Conservation (phyloP, 495 filamentous ascomycete genomes). For the Neurospora africana region DNA sequence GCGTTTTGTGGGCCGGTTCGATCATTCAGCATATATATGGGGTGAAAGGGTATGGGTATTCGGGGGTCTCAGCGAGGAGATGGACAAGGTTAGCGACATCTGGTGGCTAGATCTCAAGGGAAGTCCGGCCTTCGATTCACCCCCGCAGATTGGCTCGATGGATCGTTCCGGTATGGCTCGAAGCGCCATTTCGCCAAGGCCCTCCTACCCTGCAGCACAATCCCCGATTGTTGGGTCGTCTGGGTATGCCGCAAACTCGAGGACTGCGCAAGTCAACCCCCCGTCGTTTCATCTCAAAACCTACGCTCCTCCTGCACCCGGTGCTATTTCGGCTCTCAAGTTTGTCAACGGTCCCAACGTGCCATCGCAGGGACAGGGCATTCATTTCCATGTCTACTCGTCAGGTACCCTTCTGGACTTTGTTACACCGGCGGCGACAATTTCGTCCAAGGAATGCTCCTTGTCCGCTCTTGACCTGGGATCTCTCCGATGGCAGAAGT, state of each 20-base stretch:
- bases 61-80: slow-evolving; percentile 83
- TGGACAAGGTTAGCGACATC: slow-evolving; percentile 89
- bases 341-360: slow-evolving; percentile 84
- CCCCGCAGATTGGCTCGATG: slow-evolving; percentile 57
- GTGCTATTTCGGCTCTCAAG: slow-evolving; percentile 77
- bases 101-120: slow-evolving; percentile 95
- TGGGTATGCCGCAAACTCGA: slow-evolving; percentile 82
- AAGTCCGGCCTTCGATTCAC: slow-evolving; percentile 70
- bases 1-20: slow-evolving; percentile 87
- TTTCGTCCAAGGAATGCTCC: slow-evolving; percentile 73
- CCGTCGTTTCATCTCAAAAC: slow-evolving; percentile 59
- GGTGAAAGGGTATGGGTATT: slow-evolving; percentile 91
- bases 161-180: slow-evolving; percentile 28
- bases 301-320: slow-evolving; percentile 60
- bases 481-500: slow-evolving; percentile 79
- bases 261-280: slow-evolving; percentile 68
- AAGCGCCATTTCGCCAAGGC: slow-evolving; percentile 33
- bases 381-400: slow-evolving; percentile 89
- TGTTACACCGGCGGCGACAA: slow-evolving; percentile 81
- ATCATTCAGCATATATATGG: slow-evolving; percentile 88
- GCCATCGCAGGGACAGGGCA: slow-evolving; percentile 77
- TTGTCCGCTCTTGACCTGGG: slow-evolving; percentile 78
- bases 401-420: slow-evolving; percentile 90
- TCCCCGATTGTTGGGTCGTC: slow-evolving; percentile 45
- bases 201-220: slow-evolving; percentile 27